Conservation (phyloP, 2,329 filamentous ascomycete genomes). For the Exophiala xenobiotica region DNA sequence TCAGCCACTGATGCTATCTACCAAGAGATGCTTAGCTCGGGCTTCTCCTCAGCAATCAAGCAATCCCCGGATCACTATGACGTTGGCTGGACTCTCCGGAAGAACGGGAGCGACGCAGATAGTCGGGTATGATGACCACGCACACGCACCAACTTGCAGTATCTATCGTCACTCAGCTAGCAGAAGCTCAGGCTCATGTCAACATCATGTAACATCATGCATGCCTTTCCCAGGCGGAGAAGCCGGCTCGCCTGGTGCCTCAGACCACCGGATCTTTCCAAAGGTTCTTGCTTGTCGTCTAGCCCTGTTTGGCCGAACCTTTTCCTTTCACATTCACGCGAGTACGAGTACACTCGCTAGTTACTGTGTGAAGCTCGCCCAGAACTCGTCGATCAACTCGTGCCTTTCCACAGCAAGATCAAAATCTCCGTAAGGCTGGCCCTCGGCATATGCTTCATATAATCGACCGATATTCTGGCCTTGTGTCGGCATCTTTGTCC, state of each 20-base stretch:
- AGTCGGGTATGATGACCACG: background rate
- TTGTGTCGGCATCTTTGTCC: slow-evolving; percentile 45
- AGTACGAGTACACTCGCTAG: background rate
- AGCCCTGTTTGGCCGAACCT: background rate
- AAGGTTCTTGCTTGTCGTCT: background rate
- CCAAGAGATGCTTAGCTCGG: no score
- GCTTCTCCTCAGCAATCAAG: no score
- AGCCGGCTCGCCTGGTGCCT: background rate
- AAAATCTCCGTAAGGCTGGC: slow-evolving; percentile 45
- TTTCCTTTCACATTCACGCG: background rate
- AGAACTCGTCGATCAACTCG: slow-evolving; percentile 45
- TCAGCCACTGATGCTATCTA: no score
- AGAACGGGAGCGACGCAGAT: background rate
- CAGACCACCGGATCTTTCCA: background rate
- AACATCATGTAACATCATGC: background rate
- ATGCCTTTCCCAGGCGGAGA: background rate
- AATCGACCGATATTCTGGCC: slow-evolving; percentile 54
- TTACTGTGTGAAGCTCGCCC: slow-evolving; percentile 12
- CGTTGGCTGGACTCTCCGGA: background rate
- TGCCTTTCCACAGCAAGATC: slow-evolving; percentile 50
- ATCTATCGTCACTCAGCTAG: background rate
- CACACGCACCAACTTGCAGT: background rate
- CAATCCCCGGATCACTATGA: background rate
- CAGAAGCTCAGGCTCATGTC: background rate
- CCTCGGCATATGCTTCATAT: slow-evolving; percentile 57